These are phyloP conservation scores for Populus hybrid DNA, from an alignment of 441 rosid genomes.

Conservation along the genomic window DNA sequence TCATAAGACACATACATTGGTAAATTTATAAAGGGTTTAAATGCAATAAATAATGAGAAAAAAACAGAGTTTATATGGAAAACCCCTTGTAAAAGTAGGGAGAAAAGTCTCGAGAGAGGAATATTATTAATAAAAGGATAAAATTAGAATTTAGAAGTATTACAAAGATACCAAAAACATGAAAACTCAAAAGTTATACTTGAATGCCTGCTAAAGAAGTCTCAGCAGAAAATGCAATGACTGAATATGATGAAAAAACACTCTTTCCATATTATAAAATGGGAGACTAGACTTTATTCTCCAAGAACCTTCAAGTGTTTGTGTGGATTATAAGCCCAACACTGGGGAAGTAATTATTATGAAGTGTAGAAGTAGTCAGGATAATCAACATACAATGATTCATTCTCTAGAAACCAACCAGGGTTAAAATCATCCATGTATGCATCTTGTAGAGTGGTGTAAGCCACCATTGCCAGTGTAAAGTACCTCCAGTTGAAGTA, in stretches of 20 bases:
- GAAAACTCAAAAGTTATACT: neutral
- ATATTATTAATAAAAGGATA: neutral
- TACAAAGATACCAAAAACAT: neutral
- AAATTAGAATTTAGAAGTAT: neutral
- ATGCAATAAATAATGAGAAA: neutral
- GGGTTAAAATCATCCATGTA: neutral
- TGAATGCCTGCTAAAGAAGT: neutral
- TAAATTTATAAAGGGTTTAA: neutral
- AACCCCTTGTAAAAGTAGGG: neutral
- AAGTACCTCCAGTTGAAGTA: neutral
- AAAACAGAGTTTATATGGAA: neutral
- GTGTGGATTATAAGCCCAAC: neutral
- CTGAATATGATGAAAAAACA: neutral
- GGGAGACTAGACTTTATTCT: neutral
- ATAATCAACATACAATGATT: neutral
- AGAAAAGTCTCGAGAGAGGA: neutral
- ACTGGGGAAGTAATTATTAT: neutral
- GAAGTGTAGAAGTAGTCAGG: neutral
- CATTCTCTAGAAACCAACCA: neutral
- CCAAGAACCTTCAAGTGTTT: neutral
- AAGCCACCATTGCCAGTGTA: neutral
- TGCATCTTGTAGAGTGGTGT: neutral
- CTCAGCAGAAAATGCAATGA: neutral
- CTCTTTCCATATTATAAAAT: neutral
- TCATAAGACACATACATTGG: neutral